Base-by-base conservation (phyloP, 805 yeast genomes). In the Kuraishia capsulata region DNA sequence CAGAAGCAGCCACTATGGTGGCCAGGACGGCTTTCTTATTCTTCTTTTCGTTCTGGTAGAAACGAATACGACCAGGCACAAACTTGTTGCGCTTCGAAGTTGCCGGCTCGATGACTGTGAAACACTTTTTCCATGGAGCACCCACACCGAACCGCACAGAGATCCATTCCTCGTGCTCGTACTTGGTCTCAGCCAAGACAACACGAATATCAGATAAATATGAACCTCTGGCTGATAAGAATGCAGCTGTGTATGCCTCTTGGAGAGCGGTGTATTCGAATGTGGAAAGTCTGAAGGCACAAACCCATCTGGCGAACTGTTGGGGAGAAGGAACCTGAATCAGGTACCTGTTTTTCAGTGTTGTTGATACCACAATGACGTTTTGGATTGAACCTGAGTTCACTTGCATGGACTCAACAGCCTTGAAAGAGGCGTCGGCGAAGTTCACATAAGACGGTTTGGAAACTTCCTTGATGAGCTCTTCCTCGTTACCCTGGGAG, bases 71-170 rank as follows among this genome's bases (percentile, higher is more conserved):
- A 23, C 96, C 96, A 11, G 73, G 66, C 43, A 66, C 47, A 57
- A 69, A 46, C 50, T 60, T 57, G 61, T 73, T 55, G 51, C 61
- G 54, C 65, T 51, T 65, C 44, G 57, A 61, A 45, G 57, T 78
- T 49, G 88, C 64, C 47, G 89, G 89, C 47, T 83, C 84, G 40
- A 90, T 73, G 9, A 89, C 96, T 3, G 95, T 90, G 64, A 75
- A 92, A 53, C 96, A 90, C 42, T 95, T 72, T 53, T 81, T 84
- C 97, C 97, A 92, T 1, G 97, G 96, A 95, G 87, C 86, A 19
- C 98, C 98, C 8, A 92, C 75, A 16, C 98, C 97, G 58, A 90
- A 92, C 46, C 97, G 70, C 14, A 92, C 95, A 55, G 88, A 74
- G 32, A 83, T 88, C 97, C 96, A 90, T 51, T 89, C 96, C 57